Percentiles rank a stretch among this genome's conserved stretches.
These are phyloP conservation scores for Bromus sterilis DNA, from an alignment of 176 grass and related monocot species.

Conservation along the genomic window DNA sequence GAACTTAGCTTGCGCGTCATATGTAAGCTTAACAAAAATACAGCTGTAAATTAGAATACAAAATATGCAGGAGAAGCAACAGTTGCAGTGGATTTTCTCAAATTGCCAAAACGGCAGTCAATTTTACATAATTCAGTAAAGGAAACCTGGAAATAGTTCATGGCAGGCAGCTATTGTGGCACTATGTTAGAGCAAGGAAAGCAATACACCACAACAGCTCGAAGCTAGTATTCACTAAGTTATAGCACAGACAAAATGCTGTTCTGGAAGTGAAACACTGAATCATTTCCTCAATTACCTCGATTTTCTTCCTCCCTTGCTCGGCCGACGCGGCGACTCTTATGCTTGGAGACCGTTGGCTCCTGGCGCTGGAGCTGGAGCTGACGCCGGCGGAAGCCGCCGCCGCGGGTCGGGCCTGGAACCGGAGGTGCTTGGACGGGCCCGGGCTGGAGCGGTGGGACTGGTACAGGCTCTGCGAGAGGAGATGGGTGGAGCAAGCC, in stretches of 20 bases:
- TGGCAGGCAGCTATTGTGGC: not conserved
- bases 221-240: not conserved
- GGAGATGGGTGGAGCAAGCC: constrained; percentile 63
- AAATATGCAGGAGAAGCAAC: not conserved
- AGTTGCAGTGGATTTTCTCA: not conserved
- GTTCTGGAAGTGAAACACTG: not conserved
- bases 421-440: constrained; percentile 16
- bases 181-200: not conserved
- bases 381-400: not conserved
- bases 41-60: not conserved
- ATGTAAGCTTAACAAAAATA: constrained; percentile 46
- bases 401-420: not conserved
- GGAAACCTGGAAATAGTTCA: not conserved
- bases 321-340: constrained; percentile 47
- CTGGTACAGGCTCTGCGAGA: constrained; percentile 51
- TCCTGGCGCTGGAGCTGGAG: not conserved
- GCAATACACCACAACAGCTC: not conserved
- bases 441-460: not conserved
- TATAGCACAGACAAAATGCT: not conserved
- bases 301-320: constrained; percentile 52
- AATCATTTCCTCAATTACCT: constrained; percentile 37
- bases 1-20: constrained; percentile 60
- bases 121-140: not conserved
- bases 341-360: not conserved
- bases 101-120: not conserved